Conservation (phyloP, 768 basidiomycete genomes). For the Gyrodon lividus region DNA sequence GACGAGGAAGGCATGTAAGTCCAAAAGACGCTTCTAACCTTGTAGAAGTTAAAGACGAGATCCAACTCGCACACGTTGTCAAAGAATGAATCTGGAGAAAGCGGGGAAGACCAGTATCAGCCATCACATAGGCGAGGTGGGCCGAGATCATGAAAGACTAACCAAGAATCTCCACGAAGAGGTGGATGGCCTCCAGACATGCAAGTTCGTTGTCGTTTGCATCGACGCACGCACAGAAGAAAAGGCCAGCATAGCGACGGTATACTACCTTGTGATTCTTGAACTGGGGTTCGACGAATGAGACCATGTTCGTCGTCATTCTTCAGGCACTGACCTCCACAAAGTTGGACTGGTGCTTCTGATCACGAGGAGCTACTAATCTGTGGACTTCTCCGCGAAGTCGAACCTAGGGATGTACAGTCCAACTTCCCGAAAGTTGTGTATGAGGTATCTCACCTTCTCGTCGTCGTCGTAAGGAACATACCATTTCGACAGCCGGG, state of each 20-base stretch:
- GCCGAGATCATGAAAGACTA: slow-evolving; percentile 23
- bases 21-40: slow-evolving; percentile 44
- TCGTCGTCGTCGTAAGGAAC: slow-evolving; percentile 99
- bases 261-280: slow-evolving; percentile 98
- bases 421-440: not conserved
- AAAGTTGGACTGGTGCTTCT: slow-evolving; percentile 99
- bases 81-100: slow-evolving; percentile 83
- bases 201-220: slow-evolving; percentile 98
- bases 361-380: slow-evolving; percentile 92
- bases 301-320: not conserved
- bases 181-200: slow-evolving; percentile 95
- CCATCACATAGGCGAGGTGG: not conserved
- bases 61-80: slow-evolving; percentile 99
- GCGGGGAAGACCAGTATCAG: not conserved
- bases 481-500: slow-evolving; percentile 97
- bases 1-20: slow-evolving; percentile 3
- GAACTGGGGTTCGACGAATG: slow-evolving; percentile 55
- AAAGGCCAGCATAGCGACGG: slow-evolving; percentile 93
- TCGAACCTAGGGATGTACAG: slow-evolving; percentile 59
- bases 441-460: slow-evolving; percentile 57
- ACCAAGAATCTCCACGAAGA: slow-evolving; percentile 98
- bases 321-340: slow-evolving; percentile 73
- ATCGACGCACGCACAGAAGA: slow-evolving; percentile 97
- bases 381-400: slow-evolving; percentile 96
- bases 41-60: slow-evolving; percentile 99